Evolutionary conservation across 2,329 filamentous ascomycete species (phyloP).

Genomic region (Pseudogymnoascus sp.): DNA sequence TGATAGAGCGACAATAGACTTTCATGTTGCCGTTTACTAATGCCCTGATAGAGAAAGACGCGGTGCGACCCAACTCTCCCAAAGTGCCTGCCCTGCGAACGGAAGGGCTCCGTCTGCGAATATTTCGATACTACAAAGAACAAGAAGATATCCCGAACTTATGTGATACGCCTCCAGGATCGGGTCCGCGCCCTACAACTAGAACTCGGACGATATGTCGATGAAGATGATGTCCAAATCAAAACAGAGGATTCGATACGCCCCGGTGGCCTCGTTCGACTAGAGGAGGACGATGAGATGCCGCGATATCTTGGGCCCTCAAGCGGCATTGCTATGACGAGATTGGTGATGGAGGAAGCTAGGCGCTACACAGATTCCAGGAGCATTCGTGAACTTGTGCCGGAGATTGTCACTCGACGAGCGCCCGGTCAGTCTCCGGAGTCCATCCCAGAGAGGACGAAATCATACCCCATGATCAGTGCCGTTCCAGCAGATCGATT

Average conservation of each 20-base stretch:
- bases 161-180: slow-evolving; percentile 87
- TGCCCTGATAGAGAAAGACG: slow-evolving; percentile 67
- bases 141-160: slow-evolving; percentile 77
- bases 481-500: slow-evolving; percentile 69
- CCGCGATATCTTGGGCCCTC: slow-evolving; percentile 86
- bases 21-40: slow-evolving; percentile 12
- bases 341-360: slow-evolving; percentile 90
- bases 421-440: slow-evolving; percentile 61
- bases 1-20: background rate
- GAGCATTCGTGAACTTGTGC: slow-evolving; percentile 86
- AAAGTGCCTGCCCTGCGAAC: slow-evolving; percentile 84
- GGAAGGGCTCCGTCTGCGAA: slow-evolving; percentile 84
- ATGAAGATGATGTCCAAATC: slow-evolving; percentile 63
- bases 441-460: slow-evolving; percentile 57
- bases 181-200: slow-evolving; percentile 74
- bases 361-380: slow-evolving; percentile 88
- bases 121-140: slow-evolving; percentile 89
- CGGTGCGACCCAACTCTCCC: slow-evolving; percentile 90
- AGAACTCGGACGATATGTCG: slow-evolving; percentile 70
- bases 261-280: slow-evolving; percentile 73
- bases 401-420: slow-evolving; percentile 58
- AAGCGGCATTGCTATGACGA: slow-evolving; percentile 90
- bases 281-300: slow-evolving; percentile 77
- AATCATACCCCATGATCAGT: slow-evolving; percentile 86
- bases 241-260: slow-evolving; percentile 80